phyloP scores from a whole-genome alignment of 768 basidiomycete genomes.

The Lentinula sp. region DNA sequence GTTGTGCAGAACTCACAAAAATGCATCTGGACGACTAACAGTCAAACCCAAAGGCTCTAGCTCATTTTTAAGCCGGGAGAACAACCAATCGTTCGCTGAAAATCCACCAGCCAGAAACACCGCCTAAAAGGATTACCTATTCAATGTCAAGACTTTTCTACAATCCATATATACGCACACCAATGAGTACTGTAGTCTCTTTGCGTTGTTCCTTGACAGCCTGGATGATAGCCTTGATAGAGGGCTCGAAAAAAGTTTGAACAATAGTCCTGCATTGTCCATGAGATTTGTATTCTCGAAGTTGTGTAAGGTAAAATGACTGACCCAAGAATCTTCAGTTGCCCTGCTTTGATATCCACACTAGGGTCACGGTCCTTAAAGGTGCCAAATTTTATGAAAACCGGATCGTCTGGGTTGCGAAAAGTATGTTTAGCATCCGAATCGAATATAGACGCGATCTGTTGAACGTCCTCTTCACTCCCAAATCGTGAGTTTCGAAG shows the following conservation, averaged over 20 bases:
- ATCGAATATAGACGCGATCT: conserved; percentile 22
- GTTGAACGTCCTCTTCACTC: conserved; percentile 25
- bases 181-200: conserved; percentile 25
- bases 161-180: conserved; percentile 2
- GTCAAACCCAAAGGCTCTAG: conserved; percentile 27
- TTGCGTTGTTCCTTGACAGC: conserved; percentile 27
- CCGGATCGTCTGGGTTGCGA: conserved; percentile 28
- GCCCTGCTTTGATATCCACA: conserved; percentile 31
- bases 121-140: conserved; percentile 15
- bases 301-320: not conserved
- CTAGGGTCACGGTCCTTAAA: conserved; percentile 30
- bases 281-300: not conserved
- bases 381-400: conserved; percentile 36
- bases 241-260: conserved; percentile 36
- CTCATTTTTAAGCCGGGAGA: conserved; percentile 29
- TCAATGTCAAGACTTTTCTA: not conserved
- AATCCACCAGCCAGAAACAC: conserved; percentile 51
- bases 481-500: not conserved
- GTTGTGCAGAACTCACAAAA: conserved; percentile 30
- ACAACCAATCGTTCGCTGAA: conserved; percentile 45
- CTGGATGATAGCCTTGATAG: conserved; percentile 28
- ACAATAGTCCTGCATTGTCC: conserved; percentile 17
- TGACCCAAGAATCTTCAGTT: conserved; percentile 32
- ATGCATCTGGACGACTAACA: conserved; percentile 37
- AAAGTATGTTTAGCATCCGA: conserved; percentile 37